These are phyloP conservation scores for Penicillium sp. DNA, from an alignment of 2,329 filamentous ascomycete genomes.

Conservation along the genomic window DNA sequence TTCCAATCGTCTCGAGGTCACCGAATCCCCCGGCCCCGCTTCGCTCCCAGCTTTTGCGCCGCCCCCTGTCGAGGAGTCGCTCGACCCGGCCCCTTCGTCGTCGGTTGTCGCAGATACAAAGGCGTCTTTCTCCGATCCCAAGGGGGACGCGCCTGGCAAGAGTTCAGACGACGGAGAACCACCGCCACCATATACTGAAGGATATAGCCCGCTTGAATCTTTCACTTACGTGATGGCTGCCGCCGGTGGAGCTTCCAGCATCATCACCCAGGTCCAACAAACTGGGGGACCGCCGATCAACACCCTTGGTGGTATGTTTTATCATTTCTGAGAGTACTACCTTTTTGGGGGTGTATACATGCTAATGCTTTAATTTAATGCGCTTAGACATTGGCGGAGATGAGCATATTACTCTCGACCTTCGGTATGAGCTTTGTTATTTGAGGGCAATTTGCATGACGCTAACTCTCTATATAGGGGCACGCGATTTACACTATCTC, in stretches of 20 bases:
- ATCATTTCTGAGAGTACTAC: background rate
- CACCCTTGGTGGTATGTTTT: conserved; percentile 73
- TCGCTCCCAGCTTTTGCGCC: conserved; percentile 56
- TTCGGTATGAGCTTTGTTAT: conserved; percentile 67
- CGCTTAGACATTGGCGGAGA: conserved; percentile 76
- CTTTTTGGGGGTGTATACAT: background rate
- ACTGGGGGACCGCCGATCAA: conserved; percentile 83
- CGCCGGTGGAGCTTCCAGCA: conserved; percentile 94
- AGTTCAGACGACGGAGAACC: conserved; percentile 81
- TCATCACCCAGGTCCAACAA: conserved; percentile 98
- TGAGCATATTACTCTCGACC: conserved; percentile 92
- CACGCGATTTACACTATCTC: conserved; percentile 87
- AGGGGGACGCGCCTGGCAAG: conserved; percentile 75
- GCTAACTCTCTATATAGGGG: conserved; percentile 63
- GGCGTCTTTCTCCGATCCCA: conserved; percentile 80
- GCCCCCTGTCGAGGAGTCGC: conserved; percentile 55
- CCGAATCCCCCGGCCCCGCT: conserved; percentile 53
- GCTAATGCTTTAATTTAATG: conserved; percentile 10
- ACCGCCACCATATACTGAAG: conserved; percentile 93
- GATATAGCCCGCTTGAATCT: conserved; percentile 84
- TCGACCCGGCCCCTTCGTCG: conserved; percentile 49
- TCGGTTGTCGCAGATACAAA: conserved; percentile 75
- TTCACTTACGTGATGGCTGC: conserved; percentile 98
- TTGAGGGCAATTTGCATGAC: background rate
- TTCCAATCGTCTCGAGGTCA: conserved; percentile 44